A percentile compares a stretch with the other conserved stretches of the same genome.
These are phyloP conservation scores for Crassisporium funariophilum DNA, from an alignment of 768 basidiomycete genomes.

Conservation along the genomic window DNA sequence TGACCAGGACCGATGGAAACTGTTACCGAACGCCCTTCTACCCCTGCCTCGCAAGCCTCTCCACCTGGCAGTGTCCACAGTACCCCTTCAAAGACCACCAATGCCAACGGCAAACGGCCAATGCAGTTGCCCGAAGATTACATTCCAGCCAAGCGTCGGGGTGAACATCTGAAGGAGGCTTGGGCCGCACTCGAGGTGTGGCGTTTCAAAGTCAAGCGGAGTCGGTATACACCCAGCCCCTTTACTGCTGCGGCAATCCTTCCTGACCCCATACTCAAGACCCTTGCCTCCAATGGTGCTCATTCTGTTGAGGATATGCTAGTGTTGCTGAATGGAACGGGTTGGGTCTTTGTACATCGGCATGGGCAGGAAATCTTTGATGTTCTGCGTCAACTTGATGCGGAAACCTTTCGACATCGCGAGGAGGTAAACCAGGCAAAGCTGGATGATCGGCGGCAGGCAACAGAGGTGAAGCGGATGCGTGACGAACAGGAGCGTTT, in stretches of 20 bases:
- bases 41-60: not conserved
- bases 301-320: too few relatives aligned
- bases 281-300: constrained; percentile 26
- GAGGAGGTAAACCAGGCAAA: too few relatives aligned
- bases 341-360: too few relatives aligned
- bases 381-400: too few relatives aligned
- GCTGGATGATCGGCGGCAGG: too few relatives aligned
- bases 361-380: too few relatives aligned
- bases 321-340: too few relatives aligned
- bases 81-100: constrained; percentile 15
- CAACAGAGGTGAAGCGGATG: too few relatives aligned
- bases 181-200: constrained; percentile 13
- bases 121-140: constrained; percentile 9
- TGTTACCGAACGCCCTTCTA: not conserved
- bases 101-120: constrained; percentile 24
- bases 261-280: constrained; percentile 27
- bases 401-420: too few relatives aligned
- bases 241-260: constrained; percentile 18
- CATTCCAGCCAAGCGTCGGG: constrained; percentile 14
- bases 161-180: constrained; percentile 15
- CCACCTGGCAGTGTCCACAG: not conserved
- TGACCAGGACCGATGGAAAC: too few relatives aligned
- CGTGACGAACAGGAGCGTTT: too few relatives aligned
- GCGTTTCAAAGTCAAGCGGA: constrained; percentile 8
- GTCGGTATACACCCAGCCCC: constrained; percentile 5